Percentiles rank a stretch among this genome's conserved stretches.
These are phyloP conservation scores for Sugiyamaella americana DNA, from an alignment of 805 yeast species.

Conservation along the genomic window DNA sequence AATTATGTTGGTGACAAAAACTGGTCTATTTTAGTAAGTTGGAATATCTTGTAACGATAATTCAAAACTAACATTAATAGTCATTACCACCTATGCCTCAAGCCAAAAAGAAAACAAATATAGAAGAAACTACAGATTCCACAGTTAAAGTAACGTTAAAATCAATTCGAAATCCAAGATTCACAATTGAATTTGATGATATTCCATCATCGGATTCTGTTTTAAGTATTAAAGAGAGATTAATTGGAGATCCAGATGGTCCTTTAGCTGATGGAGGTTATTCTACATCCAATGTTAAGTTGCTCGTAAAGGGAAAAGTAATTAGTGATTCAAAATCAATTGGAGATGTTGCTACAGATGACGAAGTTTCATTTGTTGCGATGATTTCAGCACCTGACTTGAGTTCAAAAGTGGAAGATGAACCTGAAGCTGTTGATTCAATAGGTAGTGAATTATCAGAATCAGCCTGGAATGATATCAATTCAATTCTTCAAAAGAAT, in stretches of 20 bases:
- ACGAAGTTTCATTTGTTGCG: constrained; percentile 38
- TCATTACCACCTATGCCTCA: constrained; percentile 15
- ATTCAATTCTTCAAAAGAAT: neutral
- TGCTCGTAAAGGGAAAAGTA: constrained; percentile 58
- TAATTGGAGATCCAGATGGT: constrained; percentile 25
- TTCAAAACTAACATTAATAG: constrained; percentile 9
- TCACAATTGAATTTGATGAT: constrained; percentile 33
- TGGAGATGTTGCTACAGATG: constrained; percentile 25
- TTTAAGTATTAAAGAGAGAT: constrained; percentile 28
- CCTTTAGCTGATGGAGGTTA: constrained; percentile 18
- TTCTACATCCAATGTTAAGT: constrained; percentile 35
- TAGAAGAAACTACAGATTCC: constrained; percentile 1
- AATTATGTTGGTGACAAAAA: constrained; percentile 10
- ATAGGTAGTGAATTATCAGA: neutral
- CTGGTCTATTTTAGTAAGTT: neutral
- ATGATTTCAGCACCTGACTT: constrained; percentile 30
- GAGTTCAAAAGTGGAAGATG: neutral
- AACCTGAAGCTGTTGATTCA: neutral
- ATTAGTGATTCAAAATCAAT: constrained; percentile 46
- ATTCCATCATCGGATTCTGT: constrained; percentile 22
- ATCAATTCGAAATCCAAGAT: constrained; percentile 70
- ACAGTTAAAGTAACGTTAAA: constrained; percentile 39
- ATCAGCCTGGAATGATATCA: neutral
- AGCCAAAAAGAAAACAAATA: constrained; percentile 10
- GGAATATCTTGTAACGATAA: too few species aligned